phyloP scores from a whole-genome alignment of 352 stramenopile genomes.

The Phytophthora pini region DNA sequence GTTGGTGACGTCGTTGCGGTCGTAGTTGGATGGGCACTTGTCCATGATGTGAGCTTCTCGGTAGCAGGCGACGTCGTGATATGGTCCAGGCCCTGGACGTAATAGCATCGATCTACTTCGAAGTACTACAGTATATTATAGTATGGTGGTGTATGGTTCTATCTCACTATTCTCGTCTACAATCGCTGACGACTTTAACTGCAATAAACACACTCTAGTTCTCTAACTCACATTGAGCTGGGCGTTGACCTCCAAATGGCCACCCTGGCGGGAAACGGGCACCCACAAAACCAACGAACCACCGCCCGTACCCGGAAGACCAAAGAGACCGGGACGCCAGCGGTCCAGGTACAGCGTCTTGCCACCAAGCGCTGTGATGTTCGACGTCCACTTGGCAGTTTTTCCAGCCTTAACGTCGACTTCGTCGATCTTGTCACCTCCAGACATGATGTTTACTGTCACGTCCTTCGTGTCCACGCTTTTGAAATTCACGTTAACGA shows the following conservation, averaged over 20 bases:
- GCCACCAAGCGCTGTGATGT: conserved; percentile 32
- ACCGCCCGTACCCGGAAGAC: conserved; percentile 58
- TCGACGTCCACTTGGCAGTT: conserved; percentile 39
- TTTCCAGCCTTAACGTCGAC: conserved; percentile 37
- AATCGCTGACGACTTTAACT: conserved; percentile 14
- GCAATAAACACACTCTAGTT: neutral
- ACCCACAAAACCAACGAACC: conserved; percentile 64
- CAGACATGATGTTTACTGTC: neutral
- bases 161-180: conserved; percentile 19
- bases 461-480: conserved; percentile 46
- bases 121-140: conserved; percentile 20
- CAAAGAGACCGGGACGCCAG: conserved; percentile 54
- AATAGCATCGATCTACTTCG: conserved; percentile 12
- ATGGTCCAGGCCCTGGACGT: too few species aligned
- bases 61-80: too few species aligned
- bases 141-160: conserved; percentile 14
- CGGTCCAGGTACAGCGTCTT: conserved; percentile 73
- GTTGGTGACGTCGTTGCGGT: too few species aligned
- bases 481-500: conserved; percentile 41
- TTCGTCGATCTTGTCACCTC: conserved; percentile 36
- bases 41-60: too few species aligned
- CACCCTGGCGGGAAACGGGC: conserved; percentile 34
- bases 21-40: too few species aligned
- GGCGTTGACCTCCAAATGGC: conserved; percentile 45
- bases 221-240: conserved; percentile 30